A percentile compares a stretch with the other conserved stretches of the same genome.
phyloP scores from a whole-genome alignment of 2,329 filamentous ascomycete species.

The Westerdykella ornata region DNA sequence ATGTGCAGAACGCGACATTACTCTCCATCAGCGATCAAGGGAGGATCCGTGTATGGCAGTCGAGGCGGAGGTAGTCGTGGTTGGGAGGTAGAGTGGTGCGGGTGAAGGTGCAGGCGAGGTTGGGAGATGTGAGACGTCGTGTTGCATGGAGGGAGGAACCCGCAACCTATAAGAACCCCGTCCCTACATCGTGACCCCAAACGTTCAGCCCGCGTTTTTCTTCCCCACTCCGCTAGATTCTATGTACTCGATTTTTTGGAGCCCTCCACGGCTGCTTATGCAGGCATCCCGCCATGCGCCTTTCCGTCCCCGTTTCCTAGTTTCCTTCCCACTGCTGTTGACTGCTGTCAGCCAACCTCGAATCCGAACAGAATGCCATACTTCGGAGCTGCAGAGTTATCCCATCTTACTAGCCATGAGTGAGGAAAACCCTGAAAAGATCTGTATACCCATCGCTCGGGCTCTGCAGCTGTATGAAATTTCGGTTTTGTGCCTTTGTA shows the following conservation, averaged over 20 bases:
- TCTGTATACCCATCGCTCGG: too few relatives aligned
- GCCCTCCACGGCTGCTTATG: too few relatives aligned
- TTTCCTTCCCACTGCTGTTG: conserved; percentile 21
- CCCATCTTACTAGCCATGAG: too few relatives aligned
- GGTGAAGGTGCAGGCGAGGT: conserved; percentile 7
- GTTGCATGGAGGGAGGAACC: conserved; percentile 18
- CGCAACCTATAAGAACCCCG: conserved; percentile 25
- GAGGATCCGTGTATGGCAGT: conserved; percentile 8
- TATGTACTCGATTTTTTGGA: too few relatives aligned
- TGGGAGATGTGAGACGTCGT: conserved; percentile 5
- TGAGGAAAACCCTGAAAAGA: too few relatives aligned
- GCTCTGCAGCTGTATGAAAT: too few relatives aligned
- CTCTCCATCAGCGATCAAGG: conserved; percentile 31
- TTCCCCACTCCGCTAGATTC: too few relatives aligned
- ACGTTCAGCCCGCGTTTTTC: too few relatives aligned
- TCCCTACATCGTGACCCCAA: background rate
- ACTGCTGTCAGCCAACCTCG: conserved; percentile 52
- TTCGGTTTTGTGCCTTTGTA: too few relatives aligned
- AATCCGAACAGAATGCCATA: conserved; percentile 40
- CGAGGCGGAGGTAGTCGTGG: conserved; percentile 3
- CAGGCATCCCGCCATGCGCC: too few relatives aligned
- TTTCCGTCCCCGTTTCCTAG: too few relatives aligned
- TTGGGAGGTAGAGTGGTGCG: conserved; percentile 13
- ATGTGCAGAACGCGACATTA: conserved; percentile 30
- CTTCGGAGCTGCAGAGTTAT: too few relatives aligned